A percentile compares a stretch with the other conserved stretches of the same genome.
phyloP scores from a whole-genome alignment of 2,329 filamentous ascomycete species.

The Fusarium siculi region DNA sequence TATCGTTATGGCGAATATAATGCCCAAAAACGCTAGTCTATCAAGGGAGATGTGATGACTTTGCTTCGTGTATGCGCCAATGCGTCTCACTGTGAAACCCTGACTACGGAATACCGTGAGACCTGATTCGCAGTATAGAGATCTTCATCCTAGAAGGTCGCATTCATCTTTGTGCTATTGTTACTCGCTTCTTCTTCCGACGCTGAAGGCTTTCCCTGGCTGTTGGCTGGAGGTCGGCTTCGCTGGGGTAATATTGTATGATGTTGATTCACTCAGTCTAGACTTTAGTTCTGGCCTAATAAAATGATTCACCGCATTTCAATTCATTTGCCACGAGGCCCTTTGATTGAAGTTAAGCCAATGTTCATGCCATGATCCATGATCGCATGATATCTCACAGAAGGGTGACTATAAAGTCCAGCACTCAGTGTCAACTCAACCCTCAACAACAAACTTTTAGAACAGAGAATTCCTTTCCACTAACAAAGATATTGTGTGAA shows the following conservation, averaged over 20 bases:
- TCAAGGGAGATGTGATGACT: too few relatives aligned
- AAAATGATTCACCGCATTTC: rapidly evolving
- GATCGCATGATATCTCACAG: rapidly evolving
- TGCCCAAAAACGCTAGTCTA: too few relatives aligned
- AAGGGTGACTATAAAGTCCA: neutral
- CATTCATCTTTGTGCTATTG: too few relatives aligned
- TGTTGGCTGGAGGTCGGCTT: too few relatives aligned
- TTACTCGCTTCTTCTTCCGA: too few relatives aligned
- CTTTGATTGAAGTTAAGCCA: rapidly evolving
- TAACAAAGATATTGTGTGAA: rapidly evolving
- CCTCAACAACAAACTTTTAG: rapidly evolving
- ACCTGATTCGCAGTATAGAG: too few relatives aligned
- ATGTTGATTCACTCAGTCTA: rapidly evolving
- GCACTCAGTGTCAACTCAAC: neutral
- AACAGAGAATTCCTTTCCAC: rapidly evolving
- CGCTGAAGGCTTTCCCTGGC: too few relatives aligned
- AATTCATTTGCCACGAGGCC: rapidly evolving
- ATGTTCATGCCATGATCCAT: rapidly evolving
- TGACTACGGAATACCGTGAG: too few relatives aligned
- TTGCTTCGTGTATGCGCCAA: neutral
- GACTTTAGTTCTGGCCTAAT: rapidly evolving
- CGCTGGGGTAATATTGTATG: rapidly evolving
- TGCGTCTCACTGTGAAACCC: too few relatives aligned
- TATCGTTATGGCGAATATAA: too few relatives aligned
- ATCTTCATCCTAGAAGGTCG: too few relatives aligned